These are phyloP conservation scores for Coffea canephora DNA, from an alignment of 257 asterid genomes.

Conservation along the genomic window DNA sequence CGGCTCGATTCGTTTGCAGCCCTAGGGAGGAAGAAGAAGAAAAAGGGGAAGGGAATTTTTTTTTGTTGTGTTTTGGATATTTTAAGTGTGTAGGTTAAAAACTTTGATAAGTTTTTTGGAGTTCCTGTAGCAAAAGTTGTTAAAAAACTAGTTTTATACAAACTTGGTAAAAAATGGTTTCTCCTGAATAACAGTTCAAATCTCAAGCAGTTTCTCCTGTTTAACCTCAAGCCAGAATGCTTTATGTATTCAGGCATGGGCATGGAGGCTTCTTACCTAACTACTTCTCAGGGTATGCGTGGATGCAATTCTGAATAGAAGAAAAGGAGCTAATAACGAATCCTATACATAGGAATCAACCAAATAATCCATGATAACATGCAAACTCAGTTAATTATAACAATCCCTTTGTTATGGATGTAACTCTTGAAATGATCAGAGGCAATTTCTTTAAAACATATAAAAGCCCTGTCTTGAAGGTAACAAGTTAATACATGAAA, in stretches of 20 bases:
- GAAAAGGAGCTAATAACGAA: neutral
- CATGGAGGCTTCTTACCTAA: neutral
- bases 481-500: neutral
- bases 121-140: too few relatives aligned
- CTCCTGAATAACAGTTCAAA: neutral
- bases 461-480: neutral
- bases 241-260: neutral
- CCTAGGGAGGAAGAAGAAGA: too few relatives aligned
- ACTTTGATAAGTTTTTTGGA: too few relatives aligned
- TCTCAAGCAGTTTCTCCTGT: neutral
- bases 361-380: neutral
- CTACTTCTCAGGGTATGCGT: neutral
- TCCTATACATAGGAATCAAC: neutral
- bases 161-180: too few relatives aligned
- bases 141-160: too few relatives aligned
- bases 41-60: too few relatives aligned
- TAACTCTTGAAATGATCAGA: neutral
- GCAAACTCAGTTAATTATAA: neutral
- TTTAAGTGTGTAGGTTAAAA: too few relatives aligned
- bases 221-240: neutral
- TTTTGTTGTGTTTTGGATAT: too few relatives aligned
- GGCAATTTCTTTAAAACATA: neutral
- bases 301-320: neutral
- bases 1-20: too few relatives aligned
- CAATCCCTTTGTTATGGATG: neutral